A percentile compares a stretch with the other conserved stretches of the same genome.
Conservation (phyloP, 2,329 filamentous ascomycete genomes). For the Madurella mycetomatis region DNA sequence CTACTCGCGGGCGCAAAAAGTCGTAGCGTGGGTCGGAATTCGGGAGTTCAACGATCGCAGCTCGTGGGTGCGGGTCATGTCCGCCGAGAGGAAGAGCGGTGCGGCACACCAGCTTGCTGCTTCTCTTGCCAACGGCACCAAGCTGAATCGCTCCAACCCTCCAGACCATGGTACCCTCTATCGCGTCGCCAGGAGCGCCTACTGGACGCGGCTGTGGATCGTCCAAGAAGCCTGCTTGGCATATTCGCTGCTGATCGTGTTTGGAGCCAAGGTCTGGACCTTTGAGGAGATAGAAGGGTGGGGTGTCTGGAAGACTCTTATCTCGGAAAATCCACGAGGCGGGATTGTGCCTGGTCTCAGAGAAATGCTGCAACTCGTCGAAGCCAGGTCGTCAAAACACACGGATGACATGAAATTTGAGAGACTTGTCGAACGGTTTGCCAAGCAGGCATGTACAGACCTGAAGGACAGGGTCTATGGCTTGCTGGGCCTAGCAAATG, state of each 20-base stretch:
- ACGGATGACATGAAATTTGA: constrained; percentile 15
- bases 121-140: not conserved
- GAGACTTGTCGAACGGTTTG: constrained; percentile 15
- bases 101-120: not conserved
- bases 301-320: not conserved
- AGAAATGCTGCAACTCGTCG: constrained; percentile 8
- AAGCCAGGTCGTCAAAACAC: constrained; percentile 7
- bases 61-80: not conserved
- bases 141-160: not conserved
- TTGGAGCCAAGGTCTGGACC: constrained; percentile 10
- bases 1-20: constrained; percentile 7
- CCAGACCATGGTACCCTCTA: not conserved
- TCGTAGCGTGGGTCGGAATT: constrained; percentile 13
- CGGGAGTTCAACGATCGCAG: not conserved
- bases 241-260: constrained; percentile 9
- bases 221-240: constrained; percentile 21
- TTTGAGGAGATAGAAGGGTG: constrained; percentile 4
- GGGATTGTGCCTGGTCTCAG: not conserved
- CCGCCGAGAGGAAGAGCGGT: not conserved
- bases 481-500: constrained; percentile 17
- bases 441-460: constrained; percentile 12
- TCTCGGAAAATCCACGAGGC: not conserved
- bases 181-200: constrained; percentile 10
- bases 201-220: constrained; percentile 22
- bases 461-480: constrained; percentile 17